phyloP scores from a whole-genome alignment of 345 rosid species.

The Gossypioides kirkii region DNA sequence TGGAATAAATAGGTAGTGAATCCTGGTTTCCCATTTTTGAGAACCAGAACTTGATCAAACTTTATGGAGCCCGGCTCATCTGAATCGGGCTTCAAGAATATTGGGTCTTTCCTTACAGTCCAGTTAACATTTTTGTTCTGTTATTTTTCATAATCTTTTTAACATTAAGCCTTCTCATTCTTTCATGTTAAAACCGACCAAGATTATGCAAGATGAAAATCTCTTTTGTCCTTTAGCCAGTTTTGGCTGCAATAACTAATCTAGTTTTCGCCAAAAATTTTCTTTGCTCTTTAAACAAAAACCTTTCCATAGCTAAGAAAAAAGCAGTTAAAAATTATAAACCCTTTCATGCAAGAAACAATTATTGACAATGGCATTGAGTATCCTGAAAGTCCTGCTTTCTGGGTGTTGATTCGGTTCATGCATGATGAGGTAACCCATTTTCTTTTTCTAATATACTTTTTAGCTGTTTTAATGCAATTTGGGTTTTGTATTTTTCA shows the following conservation, averaged over 20 bases:
- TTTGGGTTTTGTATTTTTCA: background rate
- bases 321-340: background rate
- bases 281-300: background rate
- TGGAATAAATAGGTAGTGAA: too few relatives aligned
- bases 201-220: background rate
- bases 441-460: background rate
- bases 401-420: background rate
- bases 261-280: background rate
- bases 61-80: too few relatives aligned
- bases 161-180: background rate
- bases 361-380: background rate
- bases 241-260: background rate
- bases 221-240: background rate
- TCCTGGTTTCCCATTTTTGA: background rate
- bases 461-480: background rate
- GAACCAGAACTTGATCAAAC: background rate
- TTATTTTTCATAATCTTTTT: too few relatives aligned
- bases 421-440: slow-evolving; percentile 1
- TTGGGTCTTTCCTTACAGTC: background rate
- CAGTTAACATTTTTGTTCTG: background rate
- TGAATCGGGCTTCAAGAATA: background rate
- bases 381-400: background rate
- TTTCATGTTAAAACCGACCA: background rate
- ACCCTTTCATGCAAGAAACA: background rate
- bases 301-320: background rate